These are phyloP conservation scores for Boletus tylopilopsis DNA, from an alignment of 768 basidiomycete genomes.

Conservation along the genomic window DNA sequence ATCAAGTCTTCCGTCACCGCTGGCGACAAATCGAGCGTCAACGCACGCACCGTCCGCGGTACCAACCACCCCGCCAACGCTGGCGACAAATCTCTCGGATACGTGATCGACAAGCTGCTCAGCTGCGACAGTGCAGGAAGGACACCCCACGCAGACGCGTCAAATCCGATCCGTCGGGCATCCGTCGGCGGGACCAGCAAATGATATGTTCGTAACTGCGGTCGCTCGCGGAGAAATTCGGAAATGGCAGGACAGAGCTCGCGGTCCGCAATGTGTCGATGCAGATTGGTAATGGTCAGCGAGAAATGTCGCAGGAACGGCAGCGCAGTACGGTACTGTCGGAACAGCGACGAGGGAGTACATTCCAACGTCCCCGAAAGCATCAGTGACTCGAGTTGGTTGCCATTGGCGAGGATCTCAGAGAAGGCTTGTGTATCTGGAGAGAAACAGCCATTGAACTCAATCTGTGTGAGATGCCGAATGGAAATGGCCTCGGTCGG, in stretches of 20 bases:
- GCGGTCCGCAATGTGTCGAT: conserved; percentile 45
- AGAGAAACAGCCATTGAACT: conserved; percentile 57
- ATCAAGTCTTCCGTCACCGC: conserved; percentile 38
- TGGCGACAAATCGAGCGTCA: conserved; percentile 41
- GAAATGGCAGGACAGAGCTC: conserved; percentile 69
- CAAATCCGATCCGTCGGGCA: conserved; percentile 57
- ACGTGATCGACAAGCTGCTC: conserved; percentile 53
- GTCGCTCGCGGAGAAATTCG: conserved; percentile 59
- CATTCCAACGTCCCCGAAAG: conserved; percentile 55
- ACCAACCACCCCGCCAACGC: conserved; percentile 67
- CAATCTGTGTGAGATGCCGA: conserved; percentile 60
- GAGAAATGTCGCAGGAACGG: conserved; percentile 67
- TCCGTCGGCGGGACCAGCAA: conserved; percentile 43
- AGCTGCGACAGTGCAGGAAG: conserved; percentile 54
- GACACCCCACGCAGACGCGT: conserved; percentile 69
- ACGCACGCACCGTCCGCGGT: conserved; percentile 47
- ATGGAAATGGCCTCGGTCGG: conserved; percentile 51
- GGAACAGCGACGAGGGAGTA: conserved; percentile 47
- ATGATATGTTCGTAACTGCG: conserved; percentile 48
- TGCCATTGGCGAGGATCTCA: conserved; percentile 57
- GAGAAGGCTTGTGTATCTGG: conserved; percentile 47
- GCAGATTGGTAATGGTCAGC: conserved; percentile 44
- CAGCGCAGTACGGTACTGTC: conserved; percentile 38
- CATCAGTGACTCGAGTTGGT: conserved; percentile 60
- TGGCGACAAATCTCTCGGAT: conserved; percentile 60